These are phyloP conservation scores for Geranium brycei DNA, from an alignment of 345 rosid species.

Conservation along the genomic window DNA sequence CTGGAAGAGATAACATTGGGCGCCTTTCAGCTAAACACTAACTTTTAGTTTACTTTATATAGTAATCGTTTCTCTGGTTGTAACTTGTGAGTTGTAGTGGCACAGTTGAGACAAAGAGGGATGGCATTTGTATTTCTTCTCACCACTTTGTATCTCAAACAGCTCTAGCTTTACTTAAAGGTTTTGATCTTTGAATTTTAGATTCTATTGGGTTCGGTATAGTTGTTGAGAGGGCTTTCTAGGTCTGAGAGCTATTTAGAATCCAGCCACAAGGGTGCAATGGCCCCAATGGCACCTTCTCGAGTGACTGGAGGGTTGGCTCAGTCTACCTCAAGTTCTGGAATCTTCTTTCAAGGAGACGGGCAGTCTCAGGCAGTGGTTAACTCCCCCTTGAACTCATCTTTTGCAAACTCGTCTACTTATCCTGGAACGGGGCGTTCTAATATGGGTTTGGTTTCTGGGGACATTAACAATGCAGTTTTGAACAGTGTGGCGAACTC, in stretches of 20 bases:
- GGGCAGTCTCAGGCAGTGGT: slow-evolving; percentile 79
- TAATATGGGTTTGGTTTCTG: slow-evolving; percentile 59
- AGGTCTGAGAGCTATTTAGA: slow-evolving; percentile 56
- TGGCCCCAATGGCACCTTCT: slow-evolving; percentile 64
- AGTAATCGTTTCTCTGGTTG: no score
- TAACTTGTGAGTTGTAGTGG: no score
- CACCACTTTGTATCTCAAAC: no score
- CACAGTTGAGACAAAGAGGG: no score
- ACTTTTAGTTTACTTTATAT: no score
- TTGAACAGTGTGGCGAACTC: slow-evolving; percentile 80
- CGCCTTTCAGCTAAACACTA: no score
- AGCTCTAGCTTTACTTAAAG: no score
- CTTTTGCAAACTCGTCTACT: slow-evolving; percentile 71
- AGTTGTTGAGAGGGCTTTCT: slow-evolving; percentile 8
- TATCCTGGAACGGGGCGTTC: slow-evolving; percentile 62
- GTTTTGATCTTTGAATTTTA: no score
- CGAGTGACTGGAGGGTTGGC: slow-evolving; percentile 68
- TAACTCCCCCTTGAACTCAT: slow-evolving; percentile 72
- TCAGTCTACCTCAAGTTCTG: slow-evolving; percentile 88
- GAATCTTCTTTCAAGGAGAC: slow-evolving; percentile 92
- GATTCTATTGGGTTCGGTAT: no score
- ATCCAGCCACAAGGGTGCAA: slow-evolving; percentile 39
- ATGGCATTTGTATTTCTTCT: no score
- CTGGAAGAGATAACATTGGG: no score
- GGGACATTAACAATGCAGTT: slow-evolving; percentile 66